These are phyloP conservation scores for Pyrus pyrifolia DNA, from an alignment of 306 rosid genomes.

Conservation along the genomic window DNA sequence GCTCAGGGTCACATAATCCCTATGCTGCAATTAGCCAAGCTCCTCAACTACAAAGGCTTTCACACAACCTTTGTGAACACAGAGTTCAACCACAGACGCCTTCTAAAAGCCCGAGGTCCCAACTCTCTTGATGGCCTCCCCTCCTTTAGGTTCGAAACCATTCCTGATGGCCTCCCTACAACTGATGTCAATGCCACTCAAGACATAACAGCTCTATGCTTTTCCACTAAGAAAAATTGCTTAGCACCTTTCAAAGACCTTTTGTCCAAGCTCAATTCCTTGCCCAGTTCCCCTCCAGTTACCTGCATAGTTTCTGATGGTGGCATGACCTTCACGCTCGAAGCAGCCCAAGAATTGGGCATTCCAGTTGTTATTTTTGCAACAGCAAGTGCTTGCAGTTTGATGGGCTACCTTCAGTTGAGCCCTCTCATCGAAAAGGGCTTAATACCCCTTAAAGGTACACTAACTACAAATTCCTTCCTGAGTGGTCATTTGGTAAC, in stretches of 20 bases:
- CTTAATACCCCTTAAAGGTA: too few relatives aligned
- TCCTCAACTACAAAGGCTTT: slow-evolving; percentile 11
- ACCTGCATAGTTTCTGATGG: too few relatives aligned
- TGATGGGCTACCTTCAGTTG: too few relatives aligned
- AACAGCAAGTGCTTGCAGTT: too few relatives aligned
- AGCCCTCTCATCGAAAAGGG: too few relatives aligned
- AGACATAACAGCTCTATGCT: background rate
- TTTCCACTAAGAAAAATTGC: background rate
- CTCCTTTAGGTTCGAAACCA: slow-evolving; percentile 12
- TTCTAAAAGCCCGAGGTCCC: background rate
- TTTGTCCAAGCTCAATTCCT: too few relatives aligned
- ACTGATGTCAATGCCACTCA: slow-evolving; percentile 17
- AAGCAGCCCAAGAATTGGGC: too few relatives aligned
- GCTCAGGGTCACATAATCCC: background rate
- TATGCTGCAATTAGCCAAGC: background rate
- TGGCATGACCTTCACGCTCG: too few relatives aligned
- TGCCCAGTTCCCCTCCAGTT: too few relatives aligned
- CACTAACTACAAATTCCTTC: too few relatives aligned
- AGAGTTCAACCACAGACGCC: slow-evolving; percentile 12
- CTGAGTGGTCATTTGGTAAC: too few relatives aligned
- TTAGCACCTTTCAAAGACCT: background rate
- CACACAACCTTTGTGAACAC: slow-evolving; percentile 13
- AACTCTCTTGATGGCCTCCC: background rate
- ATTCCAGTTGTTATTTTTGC: too few relatives aligned
- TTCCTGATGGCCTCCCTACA: slow-evolving; percentile 11